phyloP scores from a whole-genome alignment of 73 alveolate genomes.

The Breviolum minutum region DNA sequence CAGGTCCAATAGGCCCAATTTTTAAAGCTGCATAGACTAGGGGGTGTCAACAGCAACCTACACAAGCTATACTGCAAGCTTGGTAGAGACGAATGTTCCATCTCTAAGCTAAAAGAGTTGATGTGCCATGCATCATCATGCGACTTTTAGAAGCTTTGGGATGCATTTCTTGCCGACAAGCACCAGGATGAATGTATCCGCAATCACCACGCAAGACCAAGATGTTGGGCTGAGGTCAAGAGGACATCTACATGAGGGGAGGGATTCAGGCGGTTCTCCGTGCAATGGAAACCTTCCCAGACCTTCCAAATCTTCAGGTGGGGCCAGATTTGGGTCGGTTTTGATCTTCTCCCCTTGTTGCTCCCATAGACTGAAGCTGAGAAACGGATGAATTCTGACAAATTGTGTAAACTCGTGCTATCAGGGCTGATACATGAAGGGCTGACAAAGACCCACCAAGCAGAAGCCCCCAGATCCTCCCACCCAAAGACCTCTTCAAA shows the following conservation, averaged over 20 bases:
- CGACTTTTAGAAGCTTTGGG: too few relatives aligned
- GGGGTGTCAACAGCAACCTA: neutral
- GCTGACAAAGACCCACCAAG: too few relatives aligned
- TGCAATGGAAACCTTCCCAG: slow-evolving; percentile 69
- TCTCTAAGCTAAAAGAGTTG: neutral
- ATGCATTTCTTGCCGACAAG: too few relatives aligned
- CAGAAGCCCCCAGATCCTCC: too few relatives aligned
- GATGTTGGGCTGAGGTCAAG: slow-evolving; percentile 31
- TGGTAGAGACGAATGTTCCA: too few relatives aligned
- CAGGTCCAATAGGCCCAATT: too few relatives aligned
- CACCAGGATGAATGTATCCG: neutral
- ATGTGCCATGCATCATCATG: neutral
- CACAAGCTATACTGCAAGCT: neutral
- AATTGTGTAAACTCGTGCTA: too few relatives aligned
- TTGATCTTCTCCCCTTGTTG: too few relatives aligned
- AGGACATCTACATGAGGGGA: slow-evolving; percentile 93
- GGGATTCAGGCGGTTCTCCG: slow-evolving; percentile 91
- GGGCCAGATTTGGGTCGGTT: neutral
- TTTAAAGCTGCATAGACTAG: neutral
- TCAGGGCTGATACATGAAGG: too few relatives aligned
- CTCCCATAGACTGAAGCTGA: too few relatives aligned
- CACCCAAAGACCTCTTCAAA: too few relatives aligned
- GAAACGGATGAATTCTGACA: too few relatives aligned
- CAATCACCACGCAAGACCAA: neutral
- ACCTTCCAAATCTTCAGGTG: slow-evolving; percentile 76